phyloP scores from a whole-genome alignment of 2,329 filamentous ascomycete genomes.

The Rhynchosporium graminicola region DNA sequence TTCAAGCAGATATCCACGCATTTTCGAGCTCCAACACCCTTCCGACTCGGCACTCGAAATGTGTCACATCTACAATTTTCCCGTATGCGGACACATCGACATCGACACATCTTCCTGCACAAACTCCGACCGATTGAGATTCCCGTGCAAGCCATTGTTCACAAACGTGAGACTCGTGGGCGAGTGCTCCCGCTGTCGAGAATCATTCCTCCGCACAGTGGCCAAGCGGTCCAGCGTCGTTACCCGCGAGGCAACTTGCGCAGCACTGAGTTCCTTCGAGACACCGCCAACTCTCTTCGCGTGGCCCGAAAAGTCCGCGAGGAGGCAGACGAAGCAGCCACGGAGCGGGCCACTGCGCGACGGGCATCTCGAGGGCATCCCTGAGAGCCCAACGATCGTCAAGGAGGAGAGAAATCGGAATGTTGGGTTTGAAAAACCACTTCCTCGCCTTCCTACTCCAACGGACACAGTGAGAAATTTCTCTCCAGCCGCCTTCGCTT shows the following conservation, averaged over 20 bases:
- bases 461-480: background rate
- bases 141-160: background rate
- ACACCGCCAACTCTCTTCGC: slow-evolving; percentile 2
- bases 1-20: background rate
- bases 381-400: slow-evolving; percentile 2
- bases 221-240: background rate
- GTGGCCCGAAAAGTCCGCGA: background rate
- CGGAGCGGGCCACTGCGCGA: background rate
- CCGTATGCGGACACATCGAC: background rate
- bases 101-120: background rate
- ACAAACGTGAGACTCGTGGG: background rate
- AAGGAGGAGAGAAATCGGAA: slow-evolving; percentile 3
- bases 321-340: background rate
- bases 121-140: background rate
- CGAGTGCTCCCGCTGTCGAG: slow-evolving; percentile 1
- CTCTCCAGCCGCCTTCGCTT: background rate
- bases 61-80: background rate
- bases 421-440: background rate
- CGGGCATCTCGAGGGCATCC: background rate
- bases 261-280: background rate
- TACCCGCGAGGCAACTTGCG: background rate
- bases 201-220: background rate
- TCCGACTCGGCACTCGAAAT: background rate
- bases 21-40: background rate
- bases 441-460: background rate